Conservation (phyloP, 208 protist species). For the Vickermania ingenoplastis region DNA sequence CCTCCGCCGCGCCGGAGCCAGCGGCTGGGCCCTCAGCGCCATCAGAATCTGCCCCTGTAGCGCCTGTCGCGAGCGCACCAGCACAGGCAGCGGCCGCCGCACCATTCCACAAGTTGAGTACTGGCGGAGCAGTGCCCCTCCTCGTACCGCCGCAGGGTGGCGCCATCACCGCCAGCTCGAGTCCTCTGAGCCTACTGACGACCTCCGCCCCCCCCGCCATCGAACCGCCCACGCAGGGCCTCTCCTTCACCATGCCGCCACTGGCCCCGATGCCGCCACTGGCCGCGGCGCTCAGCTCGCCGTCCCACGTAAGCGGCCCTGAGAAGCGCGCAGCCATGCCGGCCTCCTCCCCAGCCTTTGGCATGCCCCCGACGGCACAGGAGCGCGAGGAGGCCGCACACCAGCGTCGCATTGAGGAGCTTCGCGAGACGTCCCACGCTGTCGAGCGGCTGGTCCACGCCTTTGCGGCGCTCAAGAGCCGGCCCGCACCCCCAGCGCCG, state of each 20-base stretch:
- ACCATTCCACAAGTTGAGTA: background rate
- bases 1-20: background rate
- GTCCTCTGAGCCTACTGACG: background rate
- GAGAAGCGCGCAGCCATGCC: background rate
- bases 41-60: too few species aligned
- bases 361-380: slow-evolving; percentile 25
- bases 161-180: slow-evolving; percentile 6
- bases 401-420: slow-evolving; percentile 15
- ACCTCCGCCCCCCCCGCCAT: background rate
- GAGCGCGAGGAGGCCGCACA: background rate
- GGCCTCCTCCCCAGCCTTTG: background rate
- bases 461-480: slow-evolving; percentile 60
- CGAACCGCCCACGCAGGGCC: background rate
- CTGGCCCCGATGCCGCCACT: slow-evolving; percentile 4
- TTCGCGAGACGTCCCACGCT: slow-evolving; percentile 74
- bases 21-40: background rate
- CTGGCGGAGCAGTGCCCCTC: background rate
- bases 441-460: slow-evolving; percentile 75
- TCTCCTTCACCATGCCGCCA: slow-evolving; percentile 2
- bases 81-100: background rate
- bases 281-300: background rate
- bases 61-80: too few species aligned
- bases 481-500: background rate
- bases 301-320: background rate
- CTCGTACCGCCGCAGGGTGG: background rate